Conservation (phyloP, 148 eudicot species). For the Pharnaceum exiguum region DNA sequence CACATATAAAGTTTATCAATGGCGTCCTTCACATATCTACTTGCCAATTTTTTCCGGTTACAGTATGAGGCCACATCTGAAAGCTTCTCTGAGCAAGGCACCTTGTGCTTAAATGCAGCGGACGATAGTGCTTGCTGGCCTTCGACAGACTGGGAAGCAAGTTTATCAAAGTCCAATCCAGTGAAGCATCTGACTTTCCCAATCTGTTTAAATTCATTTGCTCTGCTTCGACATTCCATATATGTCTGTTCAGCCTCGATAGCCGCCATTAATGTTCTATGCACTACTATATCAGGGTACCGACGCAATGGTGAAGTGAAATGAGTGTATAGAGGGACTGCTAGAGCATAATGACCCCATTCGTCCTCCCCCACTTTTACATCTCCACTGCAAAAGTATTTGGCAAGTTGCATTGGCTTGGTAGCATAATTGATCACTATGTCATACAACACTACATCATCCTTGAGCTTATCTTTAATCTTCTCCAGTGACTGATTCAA, state of each 20-base stretch:
- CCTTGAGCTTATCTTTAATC: conserved; percentile 53
- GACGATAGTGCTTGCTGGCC: conserved; percentile 51
- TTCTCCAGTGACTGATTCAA: conserved; percentile 57
- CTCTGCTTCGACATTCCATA: conserved; percentile 26
- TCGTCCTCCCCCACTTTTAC: conserved; percentile 39
- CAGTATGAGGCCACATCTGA: conserved; percentile 65
- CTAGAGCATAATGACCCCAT: conserved; percentile 84
- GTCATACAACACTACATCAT: conserved; percentile 65
- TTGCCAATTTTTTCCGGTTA: conserved; percentile 67
- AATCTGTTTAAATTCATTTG: conserved; percentile 7
- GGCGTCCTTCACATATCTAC: conserved; percentile 81
- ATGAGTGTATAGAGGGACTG: conserved; percentile 85
- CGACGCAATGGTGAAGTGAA: conserved; percentile 93
- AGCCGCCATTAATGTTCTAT: conserved; percentile 67
- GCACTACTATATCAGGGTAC: conserved; percentile 85
- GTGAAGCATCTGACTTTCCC: conserved; percentile 47
- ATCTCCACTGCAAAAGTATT: conserved; percentile 81
- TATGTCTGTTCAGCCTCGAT: conserved; percentile 72
- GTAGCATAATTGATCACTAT: conserved; percentile 73
- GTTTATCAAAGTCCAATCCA: conserved; percentile 48
- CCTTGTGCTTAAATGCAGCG: conserved; percentile 51
- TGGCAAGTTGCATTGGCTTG: conserved; percentile 84
- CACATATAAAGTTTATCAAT: conserved; percentile 74
- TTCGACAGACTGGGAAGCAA: conserved; percentile 38
- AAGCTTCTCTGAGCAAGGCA: conserved; percentile 50